A percentile compares a stretch with the other conserved stretches of the same genome.
Evolutionary conservation across 78 protist species (phyloP).

Genomic region (Dictyostelium citrinum): DNA sequence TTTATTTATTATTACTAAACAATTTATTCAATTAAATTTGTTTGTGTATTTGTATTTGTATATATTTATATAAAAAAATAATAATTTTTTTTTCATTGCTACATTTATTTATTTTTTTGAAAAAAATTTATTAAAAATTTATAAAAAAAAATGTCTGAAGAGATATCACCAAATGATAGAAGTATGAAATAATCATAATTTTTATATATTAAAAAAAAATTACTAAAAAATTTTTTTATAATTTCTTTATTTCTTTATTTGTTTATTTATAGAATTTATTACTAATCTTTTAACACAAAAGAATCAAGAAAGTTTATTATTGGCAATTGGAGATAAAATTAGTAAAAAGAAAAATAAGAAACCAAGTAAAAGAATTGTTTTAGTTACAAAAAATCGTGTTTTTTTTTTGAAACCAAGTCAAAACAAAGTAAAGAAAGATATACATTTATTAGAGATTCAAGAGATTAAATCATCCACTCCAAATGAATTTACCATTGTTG

Average conservation of each 20-base stretch:
- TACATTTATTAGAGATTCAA: slow-evolving; percentile 18
- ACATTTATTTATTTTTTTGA: neutral
- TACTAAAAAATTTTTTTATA: no score
- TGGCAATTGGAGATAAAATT: slow-evolving; percentile 52
- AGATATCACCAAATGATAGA: slow-evolving; percentile 51
- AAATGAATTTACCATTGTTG: slow-evolving; percentile 11
- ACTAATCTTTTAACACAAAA: slow-evolving; percentile 24
- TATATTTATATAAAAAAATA: neutral
- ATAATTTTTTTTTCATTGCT: neutral
- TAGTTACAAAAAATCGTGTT: slow-evolving; percentile 66
- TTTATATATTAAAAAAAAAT: neutral
- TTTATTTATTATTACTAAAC: neutral
- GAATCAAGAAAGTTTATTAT: slow-evolving; percentile 30
- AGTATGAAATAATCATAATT: neutral
- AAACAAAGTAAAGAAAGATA: slow-evolving; percentile 50
- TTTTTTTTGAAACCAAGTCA: slow-evolving; percentile 60
- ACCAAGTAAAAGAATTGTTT: slow-evolving; percentile 69
- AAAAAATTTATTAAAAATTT: no score
- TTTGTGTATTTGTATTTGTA: neutral
- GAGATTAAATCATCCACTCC: slow-evolving; percentile 52
- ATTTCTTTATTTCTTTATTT: neutral
- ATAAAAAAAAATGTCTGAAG: slow-evolving; percentile 25
- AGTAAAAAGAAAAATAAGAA: slow-evolving; percentile 74
- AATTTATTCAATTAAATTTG: neutral
- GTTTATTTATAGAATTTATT: slow-evolving; percentile 3